Conservation (phyloP, 2,329 filamentous ascomycete species). For the Diaporthe capsici region DNA sequence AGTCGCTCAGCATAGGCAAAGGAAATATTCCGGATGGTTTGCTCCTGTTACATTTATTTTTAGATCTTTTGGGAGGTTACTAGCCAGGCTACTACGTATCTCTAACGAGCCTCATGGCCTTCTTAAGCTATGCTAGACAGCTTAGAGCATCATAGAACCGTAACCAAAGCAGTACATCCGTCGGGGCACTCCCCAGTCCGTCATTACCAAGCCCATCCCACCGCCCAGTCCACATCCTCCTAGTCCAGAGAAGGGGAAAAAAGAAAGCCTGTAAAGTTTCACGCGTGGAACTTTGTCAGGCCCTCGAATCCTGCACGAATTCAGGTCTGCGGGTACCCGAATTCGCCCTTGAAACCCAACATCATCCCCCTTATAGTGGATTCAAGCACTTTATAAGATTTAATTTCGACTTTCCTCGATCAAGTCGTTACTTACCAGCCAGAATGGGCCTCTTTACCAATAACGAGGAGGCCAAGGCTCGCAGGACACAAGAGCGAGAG, state of each 20-base stretch:
- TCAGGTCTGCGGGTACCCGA: neutral
- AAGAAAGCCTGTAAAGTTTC: neutral
- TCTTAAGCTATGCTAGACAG: neutral
- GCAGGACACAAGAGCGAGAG: slow-evolving; percentile 4
- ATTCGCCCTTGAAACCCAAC: neutral
- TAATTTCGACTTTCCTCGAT: no score
- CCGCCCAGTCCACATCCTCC: no score
- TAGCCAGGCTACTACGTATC: no score
- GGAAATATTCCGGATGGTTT: neutral
- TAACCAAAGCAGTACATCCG: neutral
- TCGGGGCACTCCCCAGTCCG: neutral
- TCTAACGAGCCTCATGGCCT: neutral
- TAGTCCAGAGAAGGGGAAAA: neutral
- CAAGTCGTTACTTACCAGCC: neutral
- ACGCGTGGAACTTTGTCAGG: neutral
- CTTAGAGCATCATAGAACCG: neutral
- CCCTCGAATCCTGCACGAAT: neutral
- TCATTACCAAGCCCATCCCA: neutral
- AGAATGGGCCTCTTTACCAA: slow-evolving; percentile 16
- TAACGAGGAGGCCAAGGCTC: slow-evolving; percentile 2
- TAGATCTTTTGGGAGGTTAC: neutral
- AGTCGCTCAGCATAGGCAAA: neutral
- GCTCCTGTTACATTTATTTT: neutral
- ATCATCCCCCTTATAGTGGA: no score
- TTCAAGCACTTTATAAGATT: neutral